Conservation (phyloP, 768 basidiomycete genomes). For the Hebeloma cylindrosporum region DNA sequence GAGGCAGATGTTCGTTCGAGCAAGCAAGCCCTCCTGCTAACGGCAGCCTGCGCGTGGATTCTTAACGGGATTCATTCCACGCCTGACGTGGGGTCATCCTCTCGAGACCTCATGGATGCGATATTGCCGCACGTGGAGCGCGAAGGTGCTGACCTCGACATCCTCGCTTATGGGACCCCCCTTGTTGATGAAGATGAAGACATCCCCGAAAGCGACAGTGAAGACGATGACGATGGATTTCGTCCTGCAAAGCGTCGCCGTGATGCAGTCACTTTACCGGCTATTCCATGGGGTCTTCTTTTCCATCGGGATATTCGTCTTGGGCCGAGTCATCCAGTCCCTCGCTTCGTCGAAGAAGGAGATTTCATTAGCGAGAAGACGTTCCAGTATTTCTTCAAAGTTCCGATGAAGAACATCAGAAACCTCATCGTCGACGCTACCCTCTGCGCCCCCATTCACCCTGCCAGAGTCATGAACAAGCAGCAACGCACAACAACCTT, state of each 20-base stretch:
- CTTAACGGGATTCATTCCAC: slow-evolving; percentile 23
- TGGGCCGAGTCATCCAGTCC: not conserved
- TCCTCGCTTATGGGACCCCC: slow-evolving; percentile 14
- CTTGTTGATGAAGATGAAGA: slow-evolving; percentile 1
- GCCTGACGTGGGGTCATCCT: slow-evolving; percentile 18
- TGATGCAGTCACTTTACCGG: not conserved
- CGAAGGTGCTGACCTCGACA: slow-evolving; percentile 6
- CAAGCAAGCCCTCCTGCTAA: slow-evolving; percentile 15
- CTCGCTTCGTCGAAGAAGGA: not conserved
- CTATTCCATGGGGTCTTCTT: slow-evolving; percentile 7
- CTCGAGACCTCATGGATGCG: slow-evolving; percentile 16
- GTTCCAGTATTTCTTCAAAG: slow-evolving; percentile 12
- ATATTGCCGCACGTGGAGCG: slow-evolving; percentile 18
- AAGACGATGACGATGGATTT: not conserved
- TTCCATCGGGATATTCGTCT: slow-evolving; percentile 8
- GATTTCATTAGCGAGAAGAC: not conserved
- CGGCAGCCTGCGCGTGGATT: slow-evolving; percentile 17
- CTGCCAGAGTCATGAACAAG: slow-evolving; percentile 5
- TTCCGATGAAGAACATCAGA: not conserved
- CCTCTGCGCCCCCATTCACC: not conserved
- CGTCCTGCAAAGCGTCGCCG: not conserved
- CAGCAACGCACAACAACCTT: not conserved
- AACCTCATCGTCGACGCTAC: not conserved
- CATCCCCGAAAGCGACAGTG: not conserved
- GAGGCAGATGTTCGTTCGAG: not conserved